Evolutionary conservation across 768 basidiomycete species (phyloP).

Genomic region (Lactifluus hygrophoroides): DNA sequence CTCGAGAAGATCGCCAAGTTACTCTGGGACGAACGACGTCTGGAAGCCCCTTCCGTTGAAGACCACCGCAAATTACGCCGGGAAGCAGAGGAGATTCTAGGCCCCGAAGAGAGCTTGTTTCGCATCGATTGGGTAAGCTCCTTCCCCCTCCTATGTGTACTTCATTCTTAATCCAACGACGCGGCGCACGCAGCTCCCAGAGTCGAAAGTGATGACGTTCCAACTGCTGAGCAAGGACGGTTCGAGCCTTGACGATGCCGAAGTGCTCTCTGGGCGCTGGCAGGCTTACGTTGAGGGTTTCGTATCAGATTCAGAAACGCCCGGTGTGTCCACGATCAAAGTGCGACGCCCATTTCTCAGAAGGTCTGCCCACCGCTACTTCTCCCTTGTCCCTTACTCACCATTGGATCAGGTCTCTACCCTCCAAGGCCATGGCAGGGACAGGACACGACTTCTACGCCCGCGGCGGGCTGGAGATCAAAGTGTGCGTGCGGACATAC

Average conservation of each 20-base stretch:
- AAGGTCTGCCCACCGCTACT: slow-evolving; percentile 36
- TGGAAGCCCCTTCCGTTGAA: slow-evolving; percentile 53
- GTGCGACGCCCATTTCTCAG: slow-evolving; percentile 55
- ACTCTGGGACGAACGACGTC: slow-evolving; percentile 57
- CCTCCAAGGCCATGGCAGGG: slow-evolving; percentile 13
- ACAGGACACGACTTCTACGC: slow-evolving; percentile 16
- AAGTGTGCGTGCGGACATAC: slow-evolving; percentile 78
- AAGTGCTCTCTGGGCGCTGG: slow-evolving; percentile 70
- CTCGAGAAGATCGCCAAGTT: slow-evolving; percentile 67
- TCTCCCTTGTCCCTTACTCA: slow-evolving; percentile 22
- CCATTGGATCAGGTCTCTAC: slow-evolving; percentile 37
- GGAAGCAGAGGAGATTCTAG: slow-evolving; percentile 59
- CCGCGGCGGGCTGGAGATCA: slow-evolving; percentile 63
- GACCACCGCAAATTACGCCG: slow-evolving; percentile 62
- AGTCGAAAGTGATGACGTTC: slow-evolving; percentile 57
- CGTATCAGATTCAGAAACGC: slow-evolving; percentile 51
- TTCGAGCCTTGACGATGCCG: slow-evolving; percentile 63
- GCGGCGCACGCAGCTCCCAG: slow-evolving; percentile 42
- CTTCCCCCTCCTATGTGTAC: not conserved
- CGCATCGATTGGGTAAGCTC: slow-evolving; percentile 68
- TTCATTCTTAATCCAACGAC: not conserved
- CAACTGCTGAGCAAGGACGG: slow-evolving; percentile 79
- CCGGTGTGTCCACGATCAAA: slow-evolving; percentile 40
- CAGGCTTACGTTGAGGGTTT: slow-evolving; percentile 72
- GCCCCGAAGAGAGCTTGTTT: slow-evolving; percentile 72